Conservation (phyloP, 1,284 basidiomycete species). For the Cryptococcus sp. region DNA sequence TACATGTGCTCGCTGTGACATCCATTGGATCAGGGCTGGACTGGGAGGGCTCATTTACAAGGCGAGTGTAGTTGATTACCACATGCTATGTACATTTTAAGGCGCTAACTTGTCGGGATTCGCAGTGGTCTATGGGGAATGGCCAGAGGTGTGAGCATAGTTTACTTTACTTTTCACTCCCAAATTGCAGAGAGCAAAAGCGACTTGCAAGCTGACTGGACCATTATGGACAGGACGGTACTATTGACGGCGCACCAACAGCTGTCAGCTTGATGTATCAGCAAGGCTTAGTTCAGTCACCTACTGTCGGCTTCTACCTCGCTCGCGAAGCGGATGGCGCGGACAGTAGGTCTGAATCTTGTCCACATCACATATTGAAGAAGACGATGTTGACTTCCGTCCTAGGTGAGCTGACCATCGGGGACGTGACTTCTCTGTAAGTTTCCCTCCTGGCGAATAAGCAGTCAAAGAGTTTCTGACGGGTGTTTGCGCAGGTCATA, state of each 20-base stretch:
- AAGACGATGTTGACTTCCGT: neutral
- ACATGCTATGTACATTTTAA: neutral
- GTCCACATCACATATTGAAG: no score
- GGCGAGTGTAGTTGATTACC: neutral
- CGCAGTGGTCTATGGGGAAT: conserved; percentile 7
- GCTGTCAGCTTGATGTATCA: neutral
- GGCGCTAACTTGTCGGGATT: neutral
- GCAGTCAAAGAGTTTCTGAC: no score
- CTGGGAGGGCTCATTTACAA: conserved; percentile 5
- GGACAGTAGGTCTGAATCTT: neutral
- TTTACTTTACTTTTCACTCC: no score
- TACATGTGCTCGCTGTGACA: neutral
- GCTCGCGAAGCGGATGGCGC: neutral
- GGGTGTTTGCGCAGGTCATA: neutral
- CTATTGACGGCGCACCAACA: neutral
- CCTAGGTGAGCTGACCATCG: conserved; percentile 9
- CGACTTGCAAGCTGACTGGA: neutral
- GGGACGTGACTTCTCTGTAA: conserved; percentile 8
- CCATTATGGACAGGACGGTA: neutral
- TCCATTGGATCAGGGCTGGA: neutral
- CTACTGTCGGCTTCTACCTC: conserved; percentile 4
- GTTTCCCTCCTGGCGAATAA: neutral
- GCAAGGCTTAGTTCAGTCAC: neutral
- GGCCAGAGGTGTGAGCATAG: neutral
- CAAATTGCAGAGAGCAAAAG: no score